Percentiles rank a stretch among this genome's conserved stretches.
Conservation (phyloP, 441 rosid species). For the Pelargonium myrrhifolium region DNA sequence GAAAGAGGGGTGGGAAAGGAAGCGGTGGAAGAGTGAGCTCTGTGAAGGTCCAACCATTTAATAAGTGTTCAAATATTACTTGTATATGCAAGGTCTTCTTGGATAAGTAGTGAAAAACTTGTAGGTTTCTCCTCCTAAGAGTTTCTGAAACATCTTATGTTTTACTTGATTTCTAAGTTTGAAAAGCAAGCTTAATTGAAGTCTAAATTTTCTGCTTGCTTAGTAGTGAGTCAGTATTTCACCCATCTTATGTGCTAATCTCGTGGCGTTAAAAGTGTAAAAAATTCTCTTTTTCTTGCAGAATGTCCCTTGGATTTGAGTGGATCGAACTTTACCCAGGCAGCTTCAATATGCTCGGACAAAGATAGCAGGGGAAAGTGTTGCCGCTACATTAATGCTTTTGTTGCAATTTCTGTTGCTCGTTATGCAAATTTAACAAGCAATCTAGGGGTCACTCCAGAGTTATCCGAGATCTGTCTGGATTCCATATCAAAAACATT, state of each 20-base stretch:
- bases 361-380: slow-evolving; percentile 66
- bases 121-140: not conserved
- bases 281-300: slow-evolving; percentile 28
- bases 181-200: too few relatives aligned
- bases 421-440: slow-evolving; percentile 71
- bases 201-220: too few relatives aligned
- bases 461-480: slow-evolving; percentile 49
- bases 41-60: not conserved
- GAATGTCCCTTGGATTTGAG: slow-evolving; percentile 82
- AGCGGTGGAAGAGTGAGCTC: not conserved
- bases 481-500: slow-evolving; percentile 55
- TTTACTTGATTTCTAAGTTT: too few relatives aligned
- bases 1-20: not conserved
- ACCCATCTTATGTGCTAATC: not conserved
- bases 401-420: slow-evolving; percentile 61
- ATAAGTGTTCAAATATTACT: not conserved
- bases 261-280: slow-evolving; percentile 1
- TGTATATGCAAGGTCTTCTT: not conserved
- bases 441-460: slow-evolving; percentile 55
- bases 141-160: not conserved
- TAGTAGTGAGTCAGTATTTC: too few relatives aligned
- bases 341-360: slow-evolving; percentile 70
- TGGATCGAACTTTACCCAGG: slow-evolving; percentile 59
- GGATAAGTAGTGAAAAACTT: not conserved
- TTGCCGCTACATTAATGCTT: slow-evolving; percentile 90